phyloP scores from a whole-genome alignment of 257 asterid species.

The Osmanthus fragrans region DNA sequence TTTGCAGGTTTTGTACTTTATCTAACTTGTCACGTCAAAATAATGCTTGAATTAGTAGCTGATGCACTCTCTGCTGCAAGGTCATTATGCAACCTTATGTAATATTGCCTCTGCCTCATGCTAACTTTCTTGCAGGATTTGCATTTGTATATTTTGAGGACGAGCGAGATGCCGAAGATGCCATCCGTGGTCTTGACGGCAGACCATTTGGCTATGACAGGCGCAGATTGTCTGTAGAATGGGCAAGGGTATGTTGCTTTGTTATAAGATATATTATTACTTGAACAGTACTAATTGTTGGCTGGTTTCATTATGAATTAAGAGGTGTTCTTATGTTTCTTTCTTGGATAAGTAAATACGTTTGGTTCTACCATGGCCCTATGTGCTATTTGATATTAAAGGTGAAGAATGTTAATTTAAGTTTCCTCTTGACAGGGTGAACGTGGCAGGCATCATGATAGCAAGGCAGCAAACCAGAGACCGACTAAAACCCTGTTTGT shows the following conservation, averaged over 20 bases:
- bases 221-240: slow-evolving; percentile 76
- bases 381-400: background rate
- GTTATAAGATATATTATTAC: background rate
- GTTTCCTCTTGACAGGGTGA: slow-evolving; percentile 61
- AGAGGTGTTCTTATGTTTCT: background rate
- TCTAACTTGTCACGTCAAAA: slow-evolving; percentile 41
- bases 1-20: slow-evolving; percentile 87
- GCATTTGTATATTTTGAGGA: slow-evolving; percentile 91
- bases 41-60: slow-evolving; percentile 36
- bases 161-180: slow-evolving; percentile 91
- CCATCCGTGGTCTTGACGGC: slow-evolving; percentile 66
- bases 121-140: slow-evolving; percentile 52
- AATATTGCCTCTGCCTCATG: slow-evolving; percentile 23
- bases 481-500: slow-evolving; percentile 87
- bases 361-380: background rate
- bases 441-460: slow-evolving; percentile 76
- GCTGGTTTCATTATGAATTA: background rate
- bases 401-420: background rate
- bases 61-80: slow-evolving; percentile 26
- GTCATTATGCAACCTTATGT: slow-evolving; percentile 9
- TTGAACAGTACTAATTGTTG: background rate
- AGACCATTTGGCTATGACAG: slow-evolving; percentile 68
- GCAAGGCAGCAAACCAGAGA: slow-evolving; percentile 60
- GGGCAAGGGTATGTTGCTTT: slow-evolving; percentile 70
- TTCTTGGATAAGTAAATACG: background rate